Conservation (phyloP, 305 asterid genomes). For the Coffea humblotiana region DNA sequence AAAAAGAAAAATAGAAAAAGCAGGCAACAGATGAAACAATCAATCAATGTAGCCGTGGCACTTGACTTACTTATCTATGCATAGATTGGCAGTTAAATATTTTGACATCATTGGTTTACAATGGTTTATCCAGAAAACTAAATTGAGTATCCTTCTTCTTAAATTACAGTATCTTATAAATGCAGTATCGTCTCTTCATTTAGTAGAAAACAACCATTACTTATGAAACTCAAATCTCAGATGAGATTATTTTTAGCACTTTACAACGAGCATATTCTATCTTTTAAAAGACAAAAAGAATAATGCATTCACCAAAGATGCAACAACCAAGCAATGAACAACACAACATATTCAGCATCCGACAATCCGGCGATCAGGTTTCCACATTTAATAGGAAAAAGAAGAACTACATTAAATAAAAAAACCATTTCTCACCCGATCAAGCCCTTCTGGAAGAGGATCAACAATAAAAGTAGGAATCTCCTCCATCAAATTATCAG, state of each 20-base stretch:
- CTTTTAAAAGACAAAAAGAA: not conserved
- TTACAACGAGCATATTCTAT: not conserved
- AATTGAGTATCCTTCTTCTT: not conserved
- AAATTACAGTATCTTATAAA: not conserved
- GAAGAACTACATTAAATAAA: too few species aligned
- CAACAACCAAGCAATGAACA: not conserved
- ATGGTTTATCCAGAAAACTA: not conserved
- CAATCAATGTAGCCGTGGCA: not conserved
- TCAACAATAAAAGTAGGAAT: slow-evolving; percentile 86
- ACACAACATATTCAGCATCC: not conserved
- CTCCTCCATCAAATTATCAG: slow-evolving; percentile 90
- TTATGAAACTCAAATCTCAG: not conserved
- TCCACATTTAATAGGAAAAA: not conserved
- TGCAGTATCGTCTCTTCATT: not conserved
- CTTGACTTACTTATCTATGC: not conserved
- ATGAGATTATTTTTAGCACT: not conserved
- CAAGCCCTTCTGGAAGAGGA: slow-evolving; percentile 92
- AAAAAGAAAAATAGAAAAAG: not conserved
- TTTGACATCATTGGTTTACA: not conserved
- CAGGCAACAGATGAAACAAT: not conserved
- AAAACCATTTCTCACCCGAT: slow-evolving; percentile 56
- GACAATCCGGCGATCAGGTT: not conserved
- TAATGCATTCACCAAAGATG: not conserved
- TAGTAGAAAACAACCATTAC: not conserved
- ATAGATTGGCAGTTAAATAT: not conserved